Base-by-base conservation (phyloP, 805 yeast species). In the Saturnispora dispora region DNA sequence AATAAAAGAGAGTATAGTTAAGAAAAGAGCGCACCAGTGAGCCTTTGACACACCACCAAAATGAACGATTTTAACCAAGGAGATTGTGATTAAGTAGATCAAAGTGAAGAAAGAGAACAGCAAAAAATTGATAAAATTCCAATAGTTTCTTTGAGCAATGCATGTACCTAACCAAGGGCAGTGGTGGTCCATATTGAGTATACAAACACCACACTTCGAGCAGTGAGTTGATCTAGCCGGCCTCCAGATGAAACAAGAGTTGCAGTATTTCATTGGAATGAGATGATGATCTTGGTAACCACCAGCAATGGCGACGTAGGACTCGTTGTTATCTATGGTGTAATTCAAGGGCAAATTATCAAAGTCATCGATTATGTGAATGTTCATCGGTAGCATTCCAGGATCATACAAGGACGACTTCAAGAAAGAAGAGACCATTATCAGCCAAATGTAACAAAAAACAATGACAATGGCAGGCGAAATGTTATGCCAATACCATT, bases 211-310 rank as follows among this genome's bases (percentile, higher is more conserved):
- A 66, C 96, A 87, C 2, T 71, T 71, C 1, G 82, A 72, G 60
- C 96, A 87, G 64, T 87, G 96, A 51, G 83, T 78, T 0, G 89
- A 68, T 49, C 95, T 67, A 1, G 89, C 87, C 9, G 88, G 83
- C 56, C 91, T 66, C 91, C 95, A 86, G 42, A 81, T 73, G 30
- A 76, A 67, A 60, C 96, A 87, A 0, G 83, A 73, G 1, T 75
- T 47, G 53, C 83, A 78, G 59, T 76, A 78, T 55, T 74, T 75
- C 55, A 60, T 66, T 60, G 74, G 71, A 64, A 50, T 71, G 51
- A 57, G 64, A 65, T 47, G 51, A 15, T 20, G 18, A 6, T 54
- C 40, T 11, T 46, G 52, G 10, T 41, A 22, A 3, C 36, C 25
- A 5, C 36, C 46, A 15, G 20, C 5, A 17, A 37, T 37, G 22